Conservation (phyloP, 192 early-diverging fungal genomes). For the Mortierella claussenii region DNA sequence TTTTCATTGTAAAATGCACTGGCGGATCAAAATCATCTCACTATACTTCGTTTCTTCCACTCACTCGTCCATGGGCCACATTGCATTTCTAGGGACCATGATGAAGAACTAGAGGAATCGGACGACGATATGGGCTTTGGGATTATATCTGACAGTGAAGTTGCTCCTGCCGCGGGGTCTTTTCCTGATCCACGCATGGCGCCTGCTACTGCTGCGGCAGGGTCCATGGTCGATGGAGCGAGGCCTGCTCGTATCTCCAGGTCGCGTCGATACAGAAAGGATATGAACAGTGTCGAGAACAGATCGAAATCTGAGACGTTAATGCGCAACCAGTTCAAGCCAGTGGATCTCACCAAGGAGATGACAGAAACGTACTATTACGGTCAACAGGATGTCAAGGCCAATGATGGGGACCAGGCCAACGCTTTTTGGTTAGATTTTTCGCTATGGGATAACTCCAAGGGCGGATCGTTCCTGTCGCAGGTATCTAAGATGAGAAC, state of each 20-base stretch:
- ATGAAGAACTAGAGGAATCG: neutral
- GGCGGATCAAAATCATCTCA: too few relatives aligned
- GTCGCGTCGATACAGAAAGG: too few relatives aligned
- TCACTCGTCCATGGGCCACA: neutral
- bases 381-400: slow-evolving; percentile 3
- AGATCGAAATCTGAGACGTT: slow-evolving; percentile 1
- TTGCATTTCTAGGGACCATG: neutral
- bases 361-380: slow-evolving; percentile 55
- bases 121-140: slow-evolving; percentile 37
- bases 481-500: slow-evolving; percentile 29
- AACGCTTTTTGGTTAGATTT: slow-evolving; percentile 62
- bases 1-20: too few relatives aligned
- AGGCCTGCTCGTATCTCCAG: too few relatives aligned
- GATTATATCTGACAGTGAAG: too few relatives aligned
- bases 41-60: neutral
- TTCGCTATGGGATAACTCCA: slow-evolving; percentile 28
- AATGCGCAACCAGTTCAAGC: slow-evolving; percentile 26
- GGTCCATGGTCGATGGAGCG: neutral
- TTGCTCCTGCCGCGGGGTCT: too few relatives aligned
- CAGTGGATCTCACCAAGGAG: slow-evolving; percentile 49
- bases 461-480: slow-evolving; percentile 49
- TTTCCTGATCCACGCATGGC: neutral
- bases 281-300: too few relatives aligned
- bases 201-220: neutral
- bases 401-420: neutral